A percentile compares a stretch with the other conserved stretches of the same genome.
These are phyloP conservation scores for Centrapalus pauciflorus DNA, from an alignment of 129 eudicot species.

Conservation along the genomic window DNA sequence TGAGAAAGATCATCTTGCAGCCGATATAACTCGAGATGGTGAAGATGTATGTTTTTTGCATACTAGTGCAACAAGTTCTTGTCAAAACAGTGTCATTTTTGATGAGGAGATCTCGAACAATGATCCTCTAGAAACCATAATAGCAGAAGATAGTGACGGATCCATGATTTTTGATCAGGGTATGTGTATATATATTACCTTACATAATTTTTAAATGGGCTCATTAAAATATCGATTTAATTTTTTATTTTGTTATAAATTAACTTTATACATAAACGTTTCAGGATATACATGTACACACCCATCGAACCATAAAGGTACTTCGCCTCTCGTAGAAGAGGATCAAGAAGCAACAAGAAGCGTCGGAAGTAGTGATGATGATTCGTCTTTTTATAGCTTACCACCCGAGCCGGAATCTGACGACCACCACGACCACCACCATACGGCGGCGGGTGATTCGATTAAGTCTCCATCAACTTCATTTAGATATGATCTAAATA, in stretches of 20 bases:
- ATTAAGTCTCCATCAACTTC: not conserved
- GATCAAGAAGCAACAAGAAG: conserved; percentile 3
- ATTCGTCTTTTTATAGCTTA: conserved; percentile 35
- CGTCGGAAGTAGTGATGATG: conserved; percentile 20
- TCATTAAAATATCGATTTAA: no score
- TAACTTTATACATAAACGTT: no score
- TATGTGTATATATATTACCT: no score
- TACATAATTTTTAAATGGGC: no score
- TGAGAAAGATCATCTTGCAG: conserved; percentile 36
- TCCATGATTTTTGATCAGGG: no score
- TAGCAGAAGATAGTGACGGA: no score
- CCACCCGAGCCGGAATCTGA: conserved; percentile 40
- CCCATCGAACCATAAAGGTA: no score
- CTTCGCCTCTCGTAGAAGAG: no score
- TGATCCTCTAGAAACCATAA: not conserved
- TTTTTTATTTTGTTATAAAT: no score
- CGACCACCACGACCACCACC: not conserved
- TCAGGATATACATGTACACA: no score
- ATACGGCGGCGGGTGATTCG: not conserved
- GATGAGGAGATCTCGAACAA: conserved; percentile 11
- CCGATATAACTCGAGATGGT: conserved; percentile 27
- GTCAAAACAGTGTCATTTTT: conserved; percentile 14
- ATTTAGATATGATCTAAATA: conserved; percentile 13
- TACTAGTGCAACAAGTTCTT: conserved; percentile 24
- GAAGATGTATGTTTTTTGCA: conserved; percentile 22